Evolutionary conservation across 2,329 filamentous ascomycete genomes (phyloP), one percentile per base, ranked within the genome.

Genomic region (Chrysoporthe deuterocubensis): DNA sequence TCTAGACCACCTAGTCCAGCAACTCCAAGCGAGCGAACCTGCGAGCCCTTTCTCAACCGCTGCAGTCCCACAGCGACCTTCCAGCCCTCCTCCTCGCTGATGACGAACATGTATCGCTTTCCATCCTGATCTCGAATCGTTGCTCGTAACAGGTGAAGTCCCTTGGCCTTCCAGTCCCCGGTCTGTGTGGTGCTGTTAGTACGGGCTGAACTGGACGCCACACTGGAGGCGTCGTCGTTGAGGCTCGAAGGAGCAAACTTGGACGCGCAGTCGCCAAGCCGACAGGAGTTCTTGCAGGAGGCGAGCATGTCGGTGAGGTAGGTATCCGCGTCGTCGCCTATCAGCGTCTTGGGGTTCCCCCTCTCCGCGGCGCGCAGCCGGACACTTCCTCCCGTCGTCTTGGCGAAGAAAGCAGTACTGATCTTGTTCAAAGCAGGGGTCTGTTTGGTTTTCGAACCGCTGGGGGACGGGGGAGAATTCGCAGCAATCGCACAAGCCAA

Each of bases 21-120:
- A 43, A 91, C 83, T 5, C 86, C 87, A 58, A 91, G 79, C 67
- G 86, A 84, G 64, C 87, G 81, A 43, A 85, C 86, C 75, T 89
- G 87, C 3, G 84, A 85, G 5, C 89, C 89, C 65, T 84, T 83
- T 64, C 88, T 80, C 72, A 92, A 77, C 57, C 85, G 82, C 75
- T 89, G 86, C 72, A 92, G 75, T 2, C 87, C 89, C 46, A 86
- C 80, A 1, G 87, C 83, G 34, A 92, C 80, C 82, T 92, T 92
- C 89, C 89, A 91, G 40, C 84, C 84, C 76, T 92, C 89, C 69
- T 87, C 84, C 74, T 91, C 88, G 52, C 83, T 81, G 44, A 91
- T 78, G 11, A 91, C 83, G 74, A 91, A 91, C 46, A 91, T 76
- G 74, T 87, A 90, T 46, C 88, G 83, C 78, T 89, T 90, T 56